phyloP scores from a whole-genome alignment of 768 basidiomycete species.

The Phanerochaete sordida region DNA sequence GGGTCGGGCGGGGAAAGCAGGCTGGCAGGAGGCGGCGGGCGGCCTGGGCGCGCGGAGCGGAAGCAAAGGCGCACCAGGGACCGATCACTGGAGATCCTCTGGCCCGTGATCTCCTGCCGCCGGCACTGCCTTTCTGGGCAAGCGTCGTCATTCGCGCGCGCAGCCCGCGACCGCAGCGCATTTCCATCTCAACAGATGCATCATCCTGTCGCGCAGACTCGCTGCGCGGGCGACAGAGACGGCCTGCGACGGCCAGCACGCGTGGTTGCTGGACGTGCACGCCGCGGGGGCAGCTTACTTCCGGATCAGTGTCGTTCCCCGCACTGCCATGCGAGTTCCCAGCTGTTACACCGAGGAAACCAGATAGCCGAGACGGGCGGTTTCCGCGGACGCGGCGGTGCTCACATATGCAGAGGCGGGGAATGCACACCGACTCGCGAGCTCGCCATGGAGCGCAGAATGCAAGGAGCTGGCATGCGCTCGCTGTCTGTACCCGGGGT shows the following conservation, averaged over 20 bases:
- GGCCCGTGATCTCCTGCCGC: not conserved
- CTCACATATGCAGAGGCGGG: not conserved
- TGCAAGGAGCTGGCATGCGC: not conserved
- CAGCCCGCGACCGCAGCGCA: not conserved
- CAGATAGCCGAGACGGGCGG: not conserved
- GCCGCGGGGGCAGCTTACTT: not conserved
- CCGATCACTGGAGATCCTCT: constrained; percentile 2
- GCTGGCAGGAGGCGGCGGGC: no score
- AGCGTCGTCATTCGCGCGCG: not conserved
- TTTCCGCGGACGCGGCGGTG: not conserved
- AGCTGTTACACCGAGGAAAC: not conserved
- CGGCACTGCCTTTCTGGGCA: not conserved
- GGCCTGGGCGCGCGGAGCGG: not conserved
- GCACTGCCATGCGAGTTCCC: not conserved
- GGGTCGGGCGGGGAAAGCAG: no score
- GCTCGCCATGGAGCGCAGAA: not conserved
- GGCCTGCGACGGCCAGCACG: no score
- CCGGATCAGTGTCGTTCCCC: not conserved
- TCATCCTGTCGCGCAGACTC: not conserved
- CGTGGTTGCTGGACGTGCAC: not conserved
- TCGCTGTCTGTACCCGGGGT: not conserved
- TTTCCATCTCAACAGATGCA: not conserved
- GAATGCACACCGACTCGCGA: not conserved
- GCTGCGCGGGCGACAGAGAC: not conserved
- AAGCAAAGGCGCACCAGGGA: constrained; percentile 2